Evolutionary conservation across 2,329 filamentous ascomycete species (phyloP), one percentile per base, ranked within the genome.

Genomic region (Talaromyces pinophilus): DNA sequence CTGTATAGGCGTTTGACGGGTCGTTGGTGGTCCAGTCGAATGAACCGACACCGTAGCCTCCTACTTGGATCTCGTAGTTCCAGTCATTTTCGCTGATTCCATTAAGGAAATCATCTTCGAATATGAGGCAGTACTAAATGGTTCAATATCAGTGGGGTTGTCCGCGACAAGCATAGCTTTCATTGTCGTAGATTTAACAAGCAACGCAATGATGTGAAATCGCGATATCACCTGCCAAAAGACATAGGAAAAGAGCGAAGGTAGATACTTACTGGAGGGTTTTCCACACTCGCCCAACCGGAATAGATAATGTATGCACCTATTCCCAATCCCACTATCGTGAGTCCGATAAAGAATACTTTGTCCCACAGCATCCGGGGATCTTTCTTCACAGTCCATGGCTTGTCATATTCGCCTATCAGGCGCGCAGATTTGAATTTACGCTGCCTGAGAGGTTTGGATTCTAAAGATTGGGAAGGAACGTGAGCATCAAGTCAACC

Each of bases 331-430:
- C 64, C 64, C 4, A 66, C 52, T 3, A 66, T 40, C 15, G 64
- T 66, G 42, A 66, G 64, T 42, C 33, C 59, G 22, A 66, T 59
- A 42, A 66, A 66, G 33, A 66, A 66, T 13, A 66, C 17, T 22
- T 66, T 66, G 33, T 66, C 64, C 64, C 64, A 66, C 25, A 66
- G 33, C 64, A 66, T 66, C 35, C 64, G 64, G 15, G 64, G 64
- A 33, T 66, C 64, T 59, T 38, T 66, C n/a, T 59, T 66, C 11
- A 28, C 40, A 11, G 64, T 66, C 64, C 64, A 66, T 66, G 64
- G 64, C 52, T 66, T 66, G 6, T 66, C 59, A 28, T 66, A 66
- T 5, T 38, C 40, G 4, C 64, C 64, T 28, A 66, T 63, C 3
- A 66, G 44, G 2, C 64, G 64, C 2, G 64, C 64, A 33, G 64